These are phyloP conservation scores for Capsicum baccatum DNA, from an alignment of 257 asterid species.

Conservation along the genomic window DNA sequence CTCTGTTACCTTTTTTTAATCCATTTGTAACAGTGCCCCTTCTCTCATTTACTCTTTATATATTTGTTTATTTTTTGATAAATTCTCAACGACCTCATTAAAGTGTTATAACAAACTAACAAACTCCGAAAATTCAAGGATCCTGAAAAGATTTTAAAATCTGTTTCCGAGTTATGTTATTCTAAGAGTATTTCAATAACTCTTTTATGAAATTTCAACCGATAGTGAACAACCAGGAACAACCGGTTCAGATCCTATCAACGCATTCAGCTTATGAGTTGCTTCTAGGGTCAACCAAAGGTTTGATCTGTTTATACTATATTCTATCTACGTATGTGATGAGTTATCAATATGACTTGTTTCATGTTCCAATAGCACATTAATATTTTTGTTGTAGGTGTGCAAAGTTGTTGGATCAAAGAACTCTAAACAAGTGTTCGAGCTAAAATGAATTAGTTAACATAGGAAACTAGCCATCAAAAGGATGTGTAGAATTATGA, in stretches of 20 bases:
- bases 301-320: too few relatives aligned
- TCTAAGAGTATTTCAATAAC: conserved; percentile 85
- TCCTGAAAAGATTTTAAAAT: background rate
- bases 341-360: background rate
- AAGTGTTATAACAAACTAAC: background rate
- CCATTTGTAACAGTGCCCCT: background rate
- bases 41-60: background rate
- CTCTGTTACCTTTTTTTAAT: background rate
- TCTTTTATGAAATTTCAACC: conserved; percentile 80
- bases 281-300: background rate
- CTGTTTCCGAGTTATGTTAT: conserved; percentile 29
- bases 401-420: conserved; percentile 75
- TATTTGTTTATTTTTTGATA: too few relatives aligned
- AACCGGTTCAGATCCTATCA: too few relatives aligned
- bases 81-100: too few relatives aligned
- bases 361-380: background rate
- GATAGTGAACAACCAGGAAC: too few relatives aligned
- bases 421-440: conserved; percentile 66
- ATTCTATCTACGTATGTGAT: too few relatives aligned
- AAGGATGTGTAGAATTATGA: background rate
- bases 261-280: conserved; percentile 22
- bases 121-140: background rate
- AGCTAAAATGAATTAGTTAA: conserved; percentile 36
- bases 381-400: conserved; percentile 53
- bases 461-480: background rate